These are phyloP conservation scores for Xylaria cubensis DNA, from an alignment of 495 filamentous ascomycete genomes.

Conservation along the genomic window DNA sequence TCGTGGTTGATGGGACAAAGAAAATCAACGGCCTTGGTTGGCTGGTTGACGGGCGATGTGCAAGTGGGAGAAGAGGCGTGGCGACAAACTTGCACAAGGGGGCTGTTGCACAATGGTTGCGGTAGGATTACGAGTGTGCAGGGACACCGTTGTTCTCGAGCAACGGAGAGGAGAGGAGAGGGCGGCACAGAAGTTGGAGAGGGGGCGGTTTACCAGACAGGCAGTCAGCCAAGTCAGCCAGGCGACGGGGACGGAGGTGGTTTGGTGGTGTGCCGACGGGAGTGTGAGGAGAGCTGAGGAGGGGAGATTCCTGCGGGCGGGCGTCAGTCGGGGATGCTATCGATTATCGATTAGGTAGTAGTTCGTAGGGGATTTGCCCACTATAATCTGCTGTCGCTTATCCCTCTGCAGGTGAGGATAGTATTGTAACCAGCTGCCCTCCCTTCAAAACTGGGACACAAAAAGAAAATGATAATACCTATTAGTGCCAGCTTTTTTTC, in stretches of 20 bases:
- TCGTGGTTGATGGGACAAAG: slow-evolving; percentile 15
- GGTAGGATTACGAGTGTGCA: slow-evolving; percentile 18
- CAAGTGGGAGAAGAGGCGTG: background rate
- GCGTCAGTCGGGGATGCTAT: background rate
- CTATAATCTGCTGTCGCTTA: slow-evolving; percentile 10
- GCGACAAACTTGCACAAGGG: slow-evolving; percentile 5
- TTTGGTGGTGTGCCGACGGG: slow-evolving; percentile 15
- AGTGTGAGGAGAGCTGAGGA: background rate
- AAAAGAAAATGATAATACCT: slow-evolving; percentile 2
- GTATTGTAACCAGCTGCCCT: background rate
- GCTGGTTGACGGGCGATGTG: slow-evolving; percentile 7
- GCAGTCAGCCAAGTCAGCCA: background rate
- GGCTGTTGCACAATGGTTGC: slow-evolving; percentile 16
- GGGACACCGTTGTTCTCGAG: slow-evolving; percentile 19
- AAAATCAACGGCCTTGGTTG: background rate
- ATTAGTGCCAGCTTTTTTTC: background rate
- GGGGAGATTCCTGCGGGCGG: background rate
- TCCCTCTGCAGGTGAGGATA: background rate
- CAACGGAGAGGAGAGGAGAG: slow-evolving; percentile 4
- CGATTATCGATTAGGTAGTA: slow-evolving; percentile 20
- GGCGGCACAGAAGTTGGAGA: slow-evolving; percentile 1
- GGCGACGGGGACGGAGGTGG: background rate
- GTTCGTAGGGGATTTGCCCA: slow-evolving; percentile 17
- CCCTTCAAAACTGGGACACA: background rate
- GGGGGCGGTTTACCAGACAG: slow-evolving; percentile 1